Evolutionary conservation across 305 asterid genomes (phyloP), one percentile per base, ranked within the genome.

Genomic region (Fraxinus greggii): DNA sequence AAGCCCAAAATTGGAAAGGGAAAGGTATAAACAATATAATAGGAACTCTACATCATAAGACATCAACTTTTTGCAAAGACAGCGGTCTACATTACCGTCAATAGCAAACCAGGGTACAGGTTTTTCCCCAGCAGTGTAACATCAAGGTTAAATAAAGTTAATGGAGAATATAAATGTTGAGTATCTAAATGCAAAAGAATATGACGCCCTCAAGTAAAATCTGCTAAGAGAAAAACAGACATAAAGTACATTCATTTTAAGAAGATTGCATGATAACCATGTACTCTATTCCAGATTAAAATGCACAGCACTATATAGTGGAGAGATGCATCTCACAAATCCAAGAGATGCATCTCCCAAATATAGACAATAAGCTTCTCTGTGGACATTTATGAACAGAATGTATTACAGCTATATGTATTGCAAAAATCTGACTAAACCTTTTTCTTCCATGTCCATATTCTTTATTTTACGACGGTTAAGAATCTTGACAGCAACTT

Each of bases 401-500:
- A 77, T 42, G 82, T 32, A 80, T 0, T 81, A 81, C 48, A 54
- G 73, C 56, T 19, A 42, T 10, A 73, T 32, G 72, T 32, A 80
- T 48, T 80, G 51, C 59, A 65, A 70, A 56, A 9, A 59, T 75
- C 23, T 31, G 33, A 6, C 19, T 12, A 31, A 45, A 89, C 92
- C 92, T 88, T 89, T 89, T 79, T 88, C 92, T 67, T 88, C 92
- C 92, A 89, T 88, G 10, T 89, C 91, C 92, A 88, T 86, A 51
- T 82, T 86, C 85, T 88, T 88, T 40, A 89, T 88, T 83, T 86
- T 89, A 9, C 86, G 83, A 78, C 92, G 88, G 59, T 89, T 89
- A 78, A 89, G 90, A 82, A 89, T 87, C 88, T 89, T 89, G 84
- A 89, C 85, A 76, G 91, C 91, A 69, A 88, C 92, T 79, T 88